Evolutionary conservation across 352 stramenopile species (phyloP), one percentile per base, ranked within the genome.

Genomic region (Phytophthora aleatoria): DNA sequence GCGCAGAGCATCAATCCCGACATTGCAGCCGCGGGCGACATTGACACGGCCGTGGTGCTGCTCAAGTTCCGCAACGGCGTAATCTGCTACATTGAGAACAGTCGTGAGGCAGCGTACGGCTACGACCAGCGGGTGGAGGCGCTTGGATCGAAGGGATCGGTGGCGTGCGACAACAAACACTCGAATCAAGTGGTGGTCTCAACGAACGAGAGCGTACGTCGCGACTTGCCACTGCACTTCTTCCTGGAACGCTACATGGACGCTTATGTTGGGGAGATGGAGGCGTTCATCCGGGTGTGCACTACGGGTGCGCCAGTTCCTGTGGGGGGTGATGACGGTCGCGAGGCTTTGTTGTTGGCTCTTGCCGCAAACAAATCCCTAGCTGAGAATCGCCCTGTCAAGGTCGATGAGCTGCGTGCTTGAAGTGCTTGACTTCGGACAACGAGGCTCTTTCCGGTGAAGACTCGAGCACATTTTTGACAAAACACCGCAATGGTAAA

Each of bases 61-160:
- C 87, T 98, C 15, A 84, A 92, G 45, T 98, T 97, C 77, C 85
- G 90, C 42, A 87, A 87, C 52, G 94, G 92, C 39, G 86, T 95
- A 33, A 89, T 92, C 57, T 93, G 86, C 42, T 97, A 97, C 81
- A 96, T 98, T 62, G 94, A 98, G 81, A 96, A 98, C 54, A 98
- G 91, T 64, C 88, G 94, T 61, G 90, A 97, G 60, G 92, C 90
- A 2, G 94, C 87, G 24, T 98, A 98, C 61, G 94, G 94, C 57
- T 98, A 98, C 74, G 94, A 98, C 77, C 94, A 98, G 69, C 91
- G 94, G 69, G 94, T 94, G 10, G 92, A 98, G 71, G n/a, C n/a
- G n/a, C n/a, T n/a, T n/a, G n/a, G n/a, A n/a, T n/a, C n/a, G n/a
- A n/a, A n/a, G n/a, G n/a, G n/a, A n/a, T n/a, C n/a, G n/a, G n/a